Evolutionary conservation across 768 basidiomycete genomes (phyloP).

Genomic region (Cystofilobasidium ferigula): DNA sequence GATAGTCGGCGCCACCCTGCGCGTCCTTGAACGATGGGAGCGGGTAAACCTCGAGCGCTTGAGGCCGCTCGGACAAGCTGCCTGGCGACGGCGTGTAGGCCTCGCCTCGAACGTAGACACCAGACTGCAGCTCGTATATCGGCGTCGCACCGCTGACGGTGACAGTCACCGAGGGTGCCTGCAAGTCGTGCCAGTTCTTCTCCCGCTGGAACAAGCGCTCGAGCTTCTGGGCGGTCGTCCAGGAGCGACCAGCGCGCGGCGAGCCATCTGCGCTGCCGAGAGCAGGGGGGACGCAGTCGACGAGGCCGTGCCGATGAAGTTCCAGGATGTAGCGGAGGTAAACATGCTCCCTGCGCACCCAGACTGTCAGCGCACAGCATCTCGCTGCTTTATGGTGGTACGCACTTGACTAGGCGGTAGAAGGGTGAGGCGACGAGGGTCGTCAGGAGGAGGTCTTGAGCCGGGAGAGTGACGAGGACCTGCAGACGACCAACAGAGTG

Average conservation of each 20-base stretch:
- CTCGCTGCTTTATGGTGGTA: no score
- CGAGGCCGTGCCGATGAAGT: neutral
- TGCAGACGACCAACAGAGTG: neutral
- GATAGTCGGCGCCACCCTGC: neutral
- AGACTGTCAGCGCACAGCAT: no score
- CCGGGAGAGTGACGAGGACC: constrained; percentile 7
- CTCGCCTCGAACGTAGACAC: constrained; percentile 22
- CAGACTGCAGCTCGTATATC: constrained; percentile 23
- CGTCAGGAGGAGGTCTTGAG: constrained; percentile 5
- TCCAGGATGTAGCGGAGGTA: constrained; percentile 7
- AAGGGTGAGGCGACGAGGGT: constrained; percentile 11
- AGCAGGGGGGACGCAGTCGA: neutral
- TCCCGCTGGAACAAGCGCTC: neutral
- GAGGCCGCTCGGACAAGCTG: neutral
- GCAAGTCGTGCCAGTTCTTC: neutral
- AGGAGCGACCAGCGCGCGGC: no score
- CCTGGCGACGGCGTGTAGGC: neutral
- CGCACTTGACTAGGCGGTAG: neutral
- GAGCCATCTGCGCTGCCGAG: neutral
- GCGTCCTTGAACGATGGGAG: neutral
- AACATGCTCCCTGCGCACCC: neutral
- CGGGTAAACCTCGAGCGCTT: constrained; percentile 5
- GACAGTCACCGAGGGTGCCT: neutral
- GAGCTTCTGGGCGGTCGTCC: neutral
- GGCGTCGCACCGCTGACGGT: neutral